Evolutionary conservation across 1,284 basidiomycete species (phyloP), one percentile per base, ranked within the genome.

Genomic region (Marasmius sp.): DNA sequence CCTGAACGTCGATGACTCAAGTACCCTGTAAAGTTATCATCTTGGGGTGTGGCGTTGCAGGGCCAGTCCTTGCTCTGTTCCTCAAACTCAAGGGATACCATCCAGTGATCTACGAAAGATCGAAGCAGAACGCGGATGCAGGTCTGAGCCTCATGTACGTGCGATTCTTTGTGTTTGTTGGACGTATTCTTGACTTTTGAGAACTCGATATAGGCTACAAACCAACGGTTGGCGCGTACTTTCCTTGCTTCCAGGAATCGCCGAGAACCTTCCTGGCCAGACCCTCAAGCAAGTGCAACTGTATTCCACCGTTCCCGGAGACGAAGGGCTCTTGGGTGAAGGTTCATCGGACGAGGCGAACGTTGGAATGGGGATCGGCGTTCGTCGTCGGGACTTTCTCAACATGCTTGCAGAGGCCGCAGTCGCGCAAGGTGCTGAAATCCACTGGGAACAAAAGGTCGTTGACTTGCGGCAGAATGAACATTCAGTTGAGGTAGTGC

Each of bases 41-140:
- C 63, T 71, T 75, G 16, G 80, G 79, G 14, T 73, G 70, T n/a
- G 81, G 80, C 7, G 77, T 82, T 41, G 79, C 77, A 7, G 81
- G 80, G 14, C 79, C 80, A n/a, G 72, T 80, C 1, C 75, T 82
- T n/a, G 80, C 77, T 2, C 71, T 78, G 36, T 71, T 80, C 51
- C 74, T 83, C 51, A 79, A 80, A 62, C 64, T 66, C 27, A 76
- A 76, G 60, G 80, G 80, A 3, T 81, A 79, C 64, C 67, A 74
- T 1, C 77, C 79, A 0, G 68, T 78, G 58, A 65, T 81, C 7
- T 82, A 80, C 64, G 81, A 82, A 63, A 72, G 78, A 58, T 67
- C 70, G 18, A 63, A 71, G 10, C 63, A 60, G 6, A 61, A 71
- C 9, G 63, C 69, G 6, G 71, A 74, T 11, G 71, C 70, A 43